Percentiles rank a stretch among this genome's conserved stretches.
Conservation (phyloP, 2,329 filamentous ascomycete species). For the Colletotrichum magnum region DNA sequence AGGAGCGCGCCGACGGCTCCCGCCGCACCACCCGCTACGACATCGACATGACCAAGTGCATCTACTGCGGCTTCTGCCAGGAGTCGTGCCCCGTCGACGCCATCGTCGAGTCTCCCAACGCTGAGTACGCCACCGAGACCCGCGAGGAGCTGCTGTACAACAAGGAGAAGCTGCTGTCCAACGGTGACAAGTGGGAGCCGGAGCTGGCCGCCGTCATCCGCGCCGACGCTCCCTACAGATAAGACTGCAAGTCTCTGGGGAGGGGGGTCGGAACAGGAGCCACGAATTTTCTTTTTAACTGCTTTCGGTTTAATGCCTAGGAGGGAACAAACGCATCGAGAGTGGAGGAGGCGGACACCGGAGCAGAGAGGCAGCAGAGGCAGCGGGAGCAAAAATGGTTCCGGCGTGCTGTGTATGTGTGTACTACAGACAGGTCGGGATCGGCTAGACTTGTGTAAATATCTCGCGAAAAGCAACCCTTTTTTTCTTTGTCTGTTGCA, state of each 20-base stretch:
- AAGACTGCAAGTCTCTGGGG: slow-evolving; percentile 48
- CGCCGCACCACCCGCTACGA: slow-evolving; percentile 97
- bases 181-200: slow-evolving; percentile 98
- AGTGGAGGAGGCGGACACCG: slow-evolving; percentile 5
- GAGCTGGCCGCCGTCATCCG: slow-evolving; percentile 93
- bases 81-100: slow-evolving; percentile 99
- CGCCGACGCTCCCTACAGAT: slow-evolving; percentile 94
- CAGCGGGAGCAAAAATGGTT: slow-evolving; percentile 21
- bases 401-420: slow-evolving; percentile 35
- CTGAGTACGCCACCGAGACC: slow-evolving; percentile 75
- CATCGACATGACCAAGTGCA: slow-evolving; percentile 99
- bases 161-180: slow-evolving; percentile 92
- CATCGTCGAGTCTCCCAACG: slow-evolving; percentile 77
- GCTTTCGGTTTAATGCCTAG: slow-evolving; percentile 25
- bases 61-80: slow-evolving; percentile 99
- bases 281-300: slow-evolving; percentile 4
- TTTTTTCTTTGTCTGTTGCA: slow-evolving; percentile 37
- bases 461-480: slow-evolving; percentile 38
- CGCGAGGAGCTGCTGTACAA: slow-evolving; percentile 98
- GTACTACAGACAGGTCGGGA: slow-evolving; percentile 39
- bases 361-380: slow-evolving; percentile 20
- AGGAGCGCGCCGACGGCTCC: slow-evolving; percentile 96
- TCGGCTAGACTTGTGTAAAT: slow-evolving; percentile 40
- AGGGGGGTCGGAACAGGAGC: background rate
- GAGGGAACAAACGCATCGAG: slow-evolving; percentile 8